These are phyloP conservation scores for Vaucheria bursata DNA, from an alignment of 352 stramenopile species.

Conservation along the genomic window DNA sequence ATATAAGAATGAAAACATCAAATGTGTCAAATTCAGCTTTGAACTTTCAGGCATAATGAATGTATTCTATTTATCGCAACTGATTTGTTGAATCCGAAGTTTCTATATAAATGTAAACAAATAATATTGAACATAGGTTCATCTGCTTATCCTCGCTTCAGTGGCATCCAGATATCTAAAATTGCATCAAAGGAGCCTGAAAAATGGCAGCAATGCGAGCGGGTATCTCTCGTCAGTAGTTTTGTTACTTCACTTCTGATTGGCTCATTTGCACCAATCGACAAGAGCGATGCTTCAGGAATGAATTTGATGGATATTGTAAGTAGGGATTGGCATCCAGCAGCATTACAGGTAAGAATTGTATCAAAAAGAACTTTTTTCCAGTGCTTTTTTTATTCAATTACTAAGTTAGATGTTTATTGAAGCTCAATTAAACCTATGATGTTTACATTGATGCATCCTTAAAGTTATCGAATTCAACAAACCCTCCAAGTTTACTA, in stretches of 20 bases:
- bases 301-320: conserved; percentile 70
- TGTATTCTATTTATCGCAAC: no score
- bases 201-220: conserved; percentile 30
- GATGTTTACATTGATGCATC: no score
- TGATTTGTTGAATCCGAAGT: no score
- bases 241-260: conserved; percentile 64
- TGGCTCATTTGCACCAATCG: conserved; percentile 61
- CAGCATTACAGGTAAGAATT: no score
- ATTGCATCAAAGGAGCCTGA: conserved; percentile 30
- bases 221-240: conserved; percentile 51
- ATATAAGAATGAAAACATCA: no score
- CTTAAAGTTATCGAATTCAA: no score
- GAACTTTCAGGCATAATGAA: no score
- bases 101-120: no score
- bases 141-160: conserved; percentile 68
- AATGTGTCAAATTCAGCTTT: no score
- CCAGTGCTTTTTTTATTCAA: neutral
- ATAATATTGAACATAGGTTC: no score
- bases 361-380: neutral
- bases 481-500: no score
- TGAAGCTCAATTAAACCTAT: no score
- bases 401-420: neutral
- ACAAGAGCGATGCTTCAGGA: conserved; percentile 64
- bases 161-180: conserved; percentile 56
- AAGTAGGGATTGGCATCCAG: neutral